Base-by-base conservation (phyloP, 768 basidiomycete genomes). In the Suillus placidus region DNA sequence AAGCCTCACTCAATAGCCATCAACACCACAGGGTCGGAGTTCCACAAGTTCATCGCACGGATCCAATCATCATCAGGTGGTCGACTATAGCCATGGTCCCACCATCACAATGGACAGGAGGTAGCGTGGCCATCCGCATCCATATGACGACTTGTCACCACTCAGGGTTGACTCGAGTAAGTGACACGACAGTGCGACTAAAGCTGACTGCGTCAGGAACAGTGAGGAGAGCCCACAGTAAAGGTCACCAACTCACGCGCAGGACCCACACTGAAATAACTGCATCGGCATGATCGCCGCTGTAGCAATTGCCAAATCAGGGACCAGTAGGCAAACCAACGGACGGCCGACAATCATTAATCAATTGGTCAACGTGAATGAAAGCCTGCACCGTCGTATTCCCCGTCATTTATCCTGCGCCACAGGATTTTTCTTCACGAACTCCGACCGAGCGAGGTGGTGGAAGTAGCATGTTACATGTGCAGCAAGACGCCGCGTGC, bases 381-480 rank as follows among this genome's bases (percentile, higher is more conserved):
- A 60, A 60, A 20, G 58, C 58, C 26, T 60, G 58, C 40, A 35
- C 40, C 58, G 40, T 60, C 40, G 30, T 30, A 60, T 60, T 60
- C 40, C 26, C 58, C 58, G 40, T 60, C 58, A 60, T 30, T 30
- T 58, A 42, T 32, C 58, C 30, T 60, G 58, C 18, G 1, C 57
- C 38, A 60, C 52, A 62, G 49, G 8, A 62, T 32, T 40, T 52
- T 40, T 64, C 64, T 68, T 58, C 68, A 61, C 61, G 65, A 63
- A 58, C 66, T 60, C 40, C 58, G 57, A 63, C 45, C 64, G 64
- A 66, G 54, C 60, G 69, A 61, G 58, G 49, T 47, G 57, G 61
- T 47, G 58, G 67, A 65, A 56, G 69, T 65, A 65, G 64, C 61
- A 64, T 66, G 68, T 71, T 71, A 70, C 68, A 76, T 67, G 64